Percentiles rank a stretch among this genome's conserved stretches.
Evolutionary conservation across 441 rosid genomes (phyloP).

Genomic region (Erysimum cheiri): DNA sequence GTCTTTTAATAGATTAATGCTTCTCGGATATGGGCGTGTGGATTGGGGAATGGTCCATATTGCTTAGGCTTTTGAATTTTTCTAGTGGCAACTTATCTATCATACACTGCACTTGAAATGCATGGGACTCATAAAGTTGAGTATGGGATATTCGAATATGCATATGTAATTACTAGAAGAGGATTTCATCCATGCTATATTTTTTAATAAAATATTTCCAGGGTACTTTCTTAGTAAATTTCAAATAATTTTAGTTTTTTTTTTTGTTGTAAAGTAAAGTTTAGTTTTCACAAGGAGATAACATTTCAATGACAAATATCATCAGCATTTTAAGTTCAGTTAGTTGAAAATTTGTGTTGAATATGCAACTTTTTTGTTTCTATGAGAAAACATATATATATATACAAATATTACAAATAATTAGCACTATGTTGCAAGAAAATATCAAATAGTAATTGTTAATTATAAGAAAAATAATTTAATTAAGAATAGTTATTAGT

Average conservation of each 20-base stretch:
- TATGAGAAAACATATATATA: neutral
- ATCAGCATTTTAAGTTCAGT: neutral
- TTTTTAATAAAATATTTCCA: neutral
- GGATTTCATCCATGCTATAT: neutral
- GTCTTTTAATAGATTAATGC: neutral
- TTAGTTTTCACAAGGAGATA: neutral
- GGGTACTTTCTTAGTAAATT: neutral
- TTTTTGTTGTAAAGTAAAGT: neutral
- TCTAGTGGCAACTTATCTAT: constrained; percentile 3
- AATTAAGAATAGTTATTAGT: neutral
- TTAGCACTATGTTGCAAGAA: neutral
- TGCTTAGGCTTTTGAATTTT: neutral
- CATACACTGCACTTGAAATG: constrained; percentile 14
- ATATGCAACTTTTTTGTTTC: neutral
- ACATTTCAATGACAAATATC: neutral
- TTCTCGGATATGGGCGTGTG: constrained; percentile 4
- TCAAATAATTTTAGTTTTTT: neutral
- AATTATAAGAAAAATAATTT: neutral
- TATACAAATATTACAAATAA: neutral
- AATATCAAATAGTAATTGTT: neutral
- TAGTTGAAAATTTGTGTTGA: neutral
- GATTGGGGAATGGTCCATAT: constrained; percentile 16
- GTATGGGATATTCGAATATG: neutral
- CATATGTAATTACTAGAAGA: neutral
- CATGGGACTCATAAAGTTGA: constrained; percentile 9